Evolutionary conservation across 768 basidiomycete genomes (phyloP), one percentile per base, ranked within the genome.

Genomic region (Xanthoconium purpureum): DNA sequence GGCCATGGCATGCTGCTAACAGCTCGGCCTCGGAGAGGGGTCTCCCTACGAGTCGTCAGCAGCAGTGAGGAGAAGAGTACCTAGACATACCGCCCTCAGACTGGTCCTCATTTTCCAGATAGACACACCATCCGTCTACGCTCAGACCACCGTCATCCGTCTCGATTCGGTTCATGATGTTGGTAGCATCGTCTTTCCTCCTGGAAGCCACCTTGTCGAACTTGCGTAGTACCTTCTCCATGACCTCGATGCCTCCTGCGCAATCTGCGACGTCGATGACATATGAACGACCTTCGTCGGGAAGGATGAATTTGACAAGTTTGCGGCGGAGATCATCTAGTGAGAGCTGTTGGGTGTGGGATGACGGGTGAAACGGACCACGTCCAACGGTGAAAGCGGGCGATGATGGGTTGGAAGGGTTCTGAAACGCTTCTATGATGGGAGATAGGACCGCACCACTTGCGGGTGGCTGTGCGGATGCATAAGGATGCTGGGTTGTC

Each of bases 101-200:
- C 24, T 84, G 66, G 32, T 84, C 68, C 5, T 74, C 73, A 6
- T 77, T 81, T 67, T 89, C 88, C 24, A 90, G 74, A 69, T 83
- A 96, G 0, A 93, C 87, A 30, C 84, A 89, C 92, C 93, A 97
- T 2, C 94, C 93, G 61, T 94, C 92, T 2, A 97, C 86, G 51
- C 81, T 83, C 14, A 96, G 75, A 0, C 85, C 87, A 0, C 87
- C 88, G 32, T 91, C 88, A 35, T 85, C 85, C 0, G 80, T 84
- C 55, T 84, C 84, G n/a, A 82, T 79, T 38, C 81, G 77, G 57
- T 82, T 83, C 48, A 76, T 64, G 47, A 75, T 75, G 32, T 71
- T 74, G 49, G 80, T 77, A 3, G 61, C 45, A 9, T 82, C 82
- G 1, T 74, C 81, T 5, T 73, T 57, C 50, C 73, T 75, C 57